Evolutionary conservation across 257 asterid species (phyloP), one percentile per base, ranked within the genome.

Genomic region (Ophiorrhiza pumila): DNA sequence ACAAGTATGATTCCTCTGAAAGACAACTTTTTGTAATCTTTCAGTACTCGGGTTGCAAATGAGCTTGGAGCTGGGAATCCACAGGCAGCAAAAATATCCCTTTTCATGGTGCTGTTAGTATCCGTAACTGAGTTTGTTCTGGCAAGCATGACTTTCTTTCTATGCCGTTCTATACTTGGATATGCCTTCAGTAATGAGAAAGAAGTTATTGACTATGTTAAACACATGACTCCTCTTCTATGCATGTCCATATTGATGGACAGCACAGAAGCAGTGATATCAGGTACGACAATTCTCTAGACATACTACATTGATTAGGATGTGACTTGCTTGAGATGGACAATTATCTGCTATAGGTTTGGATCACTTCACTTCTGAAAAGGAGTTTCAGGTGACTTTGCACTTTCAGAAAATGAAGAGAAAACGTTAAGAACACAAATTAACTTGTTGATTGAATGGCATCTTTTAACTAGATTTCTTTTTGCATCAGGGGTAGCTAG

Each of bases 21-120:
- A 41, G 61, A 15, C 18, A 4, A 22, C n/a, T 31, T 15, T 41
- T 27, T 39, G 17, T 32, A 32, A 18, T 77, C 67, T 61, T 81
- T 58, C 61, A 91, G 96, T 72, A 88, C 94, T 62, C 80, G 89
- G 73, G 83, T 91, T 70, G 85, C 96, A 7, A 91, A 91, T 45
- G 91, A 87, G 76, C 83, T 91, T 18, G 97, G 97, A 63, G 92
- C 96, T 39, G 96, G 95, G 45, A 88, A 84, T 64, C 85, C 93
- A 25, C 81, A 68, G 35, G 81, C 83, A 23, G 96, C 95, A 31
- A 76, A 73, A 80, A 45, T 80, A 14, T 86, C 90, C 15, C 75
- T 90, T 11, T 65, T 27, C 7, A 77, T 85, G 32, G 91, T 83
- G 25, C 52, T 86, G 49, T 72, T 74, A 73, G 83, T 88, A 29